phyloP scores from a whole-genome alignment of 1,284 basidiomycete genomes.

The Cutaneotrichosporon cutaneum region DNA sequence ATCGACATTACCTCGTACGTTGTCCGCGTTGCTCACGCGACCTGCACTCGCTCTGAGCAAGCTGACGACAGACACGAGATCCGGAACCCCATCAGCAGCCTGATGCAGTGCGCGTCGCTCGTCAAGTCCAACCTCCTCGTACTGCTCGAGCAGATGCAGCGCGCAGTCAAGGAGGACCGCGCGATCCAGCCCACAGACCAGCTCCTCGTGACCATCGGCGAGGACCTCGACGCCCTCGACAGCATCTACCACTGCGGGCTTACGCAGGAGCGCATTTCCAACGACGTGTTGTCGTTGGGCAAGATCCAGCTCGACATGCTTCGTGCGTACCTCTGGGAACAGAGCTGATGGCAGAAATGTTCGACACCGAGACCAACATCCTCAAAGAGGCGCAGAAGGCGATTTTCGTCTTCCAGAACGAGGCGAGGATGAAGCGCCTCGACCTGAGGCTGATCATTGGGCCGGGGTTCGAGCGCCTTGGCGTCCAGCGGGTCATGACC shows the following conservation, averaged over 20 bases:
- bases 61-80: conserved; percentile 35
- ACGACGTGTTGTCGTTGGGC: conserved; percentile 50
- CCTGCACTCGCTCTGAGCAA: too few species aligned
- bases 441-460: conserved; percentile 14
- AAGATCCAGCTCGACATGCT: conserved; percentile 43
- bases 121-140: conserved; percentile 46
- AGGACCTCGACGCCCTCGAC: conserved; percentile 28
- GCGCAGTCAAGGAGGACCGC: not conserved
- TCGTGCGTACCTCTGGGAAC: conserved; percentile 2
- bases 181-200: conserved; percentile 19
- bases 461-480: conserved; percentile 12
- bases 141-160: conserved; percentile 39
- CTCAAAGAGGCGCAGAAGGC: conserved; percentile 35
- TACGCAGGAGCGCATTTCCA: conserved; percentile 50
- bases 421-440: conserved; percentile 45
- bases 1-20: conserved; percentile 50
- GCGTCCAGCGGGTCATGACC: conserved; percentile 23
- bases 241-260: conserved; percentile 37
- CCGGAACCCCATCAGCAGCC: conserved; percentile 30
- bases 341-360: conserved; percentile 20
- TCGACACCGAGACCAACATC: conserved; percentile 37
- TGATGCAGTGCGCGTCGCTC: conserved; percentile 43
- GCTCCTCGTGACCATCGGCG: conserved; percentile 19
- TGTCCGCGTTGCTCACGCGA: too few species aligned
- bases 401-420: conserved; percentile 43